A percentile compares a stretch with the other conserved stretches of the same genome.
These are phyloP conservation scores for Geotrichum macrosporum DNA, from an alignment of 1,139 yeast genomes.

Conservation along the genomic window DNA sequence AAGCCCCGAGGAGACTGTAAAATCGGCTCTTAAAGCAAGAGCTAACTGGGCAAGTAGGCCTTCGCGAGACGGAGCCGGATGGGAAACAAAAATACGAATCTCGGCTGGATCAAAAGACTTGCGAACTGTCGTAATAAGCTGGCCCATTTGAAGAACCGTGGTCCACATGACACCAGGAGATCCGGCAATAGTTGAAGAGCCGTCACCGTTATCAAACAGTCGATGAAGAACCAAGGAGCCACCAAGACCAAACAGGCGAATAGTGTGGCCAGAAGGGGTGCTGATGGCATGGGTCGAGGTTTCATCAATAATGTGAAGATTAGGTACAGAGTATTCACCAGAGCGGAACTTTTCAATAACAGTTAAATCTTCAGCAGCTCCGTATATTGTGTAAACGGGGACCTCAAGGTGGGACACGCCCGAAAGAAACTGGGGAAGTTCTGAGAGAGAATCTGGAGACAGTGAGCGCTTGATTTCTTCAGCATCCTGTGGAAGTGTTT, in stretches of 20 bases:
- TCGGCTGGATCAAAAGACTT: constrained; percentile 42
- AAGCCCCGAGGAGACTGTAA: constrained; percentile 65
- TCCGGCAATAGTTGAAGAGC: constrained; percentile 51
- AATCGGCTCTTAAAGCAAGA: constrained; percentile 63
- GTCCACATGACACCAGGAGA: constrained; percentile 76
- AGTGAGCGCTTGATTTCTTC: constrained; percentile 42
- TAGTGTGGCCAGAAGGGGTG: constrained; percentile 42
- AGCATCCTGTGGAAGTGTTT: constrained; percentile 41
- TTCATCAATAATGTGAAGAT: constrained; percentile 61
- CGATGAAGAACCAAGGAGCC: constrained; percentile 66
- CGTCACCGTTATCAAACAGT: constrained; percentile 62
- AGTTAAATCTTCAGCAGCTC: constrained; percentile 68
- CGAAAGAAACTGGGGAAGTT: constrained; percentile 48
- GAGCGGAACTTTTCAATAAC: constrained; percentile 58
- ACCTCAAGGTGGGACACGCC: constrained; percentile 49
- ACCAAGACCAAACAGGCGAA: constrained; percentile 65
- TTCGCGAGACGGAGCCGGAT: constrained; percentile 63
- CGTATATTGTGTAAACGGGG: constrained; percentile 73
- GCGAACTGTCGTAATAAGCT: constrained; percentile 49
- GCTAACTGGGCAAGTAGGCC: constrained; percentile 68
- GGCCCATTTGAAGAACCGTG: constrained; percentile 66
- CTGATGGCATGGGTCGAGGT: constrained; percentile 39
- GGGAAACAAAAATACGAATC: constrained; percentile 60
- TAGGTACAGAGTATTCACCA: constrained; percentile 52
- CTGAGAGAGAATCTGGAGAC: constrained; percentile 46